phyloP scores from a whole-genome alignment of 352 stramenopile genomes.

The Hyaloperonospora arabidopsidis region DNA sequence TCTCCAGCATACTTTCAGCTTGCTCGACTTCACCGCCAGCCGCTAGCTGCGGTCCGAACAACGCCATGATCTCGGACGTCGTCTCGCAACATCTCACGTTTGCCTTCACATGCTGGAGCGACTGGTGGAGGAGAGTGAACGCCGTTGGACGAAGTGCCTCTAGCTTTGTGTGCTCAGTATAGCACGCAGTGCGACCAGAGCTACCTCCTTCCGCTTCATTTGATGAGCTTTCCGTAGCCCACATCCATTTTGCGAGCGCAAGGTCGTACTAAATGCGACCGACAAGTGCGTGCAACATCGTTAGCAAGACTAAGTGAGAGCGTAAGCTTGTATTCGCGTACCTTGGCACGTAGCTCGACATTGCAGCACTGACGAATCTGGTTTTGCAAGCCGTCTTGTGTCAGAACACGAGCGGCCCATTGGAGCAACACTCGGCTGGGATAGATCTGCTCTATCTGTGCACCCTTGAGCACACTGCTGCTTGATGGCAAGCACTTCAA shows the following conservation, averaged over 20 bases:
- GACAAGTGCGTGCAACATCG: conserved; percentile 1
- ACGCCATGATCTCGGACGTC: conserved; percentile 58
- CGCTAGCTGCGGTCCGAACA: conserved; percentile 54
- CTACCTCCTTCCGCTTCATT: conserved; percentile 1
- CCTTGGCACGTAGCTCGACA: conserved; percentile 47
- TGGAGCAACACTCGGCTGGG: conserved; percentile 45
- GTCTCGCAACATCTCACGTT: conserved; percentile 47
- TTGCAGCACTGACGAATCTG: conserved; percentile 44
- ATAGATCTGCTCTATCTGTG: conserved; percentile 40
- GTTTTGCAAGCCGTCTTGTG: conserved; percentile 32
- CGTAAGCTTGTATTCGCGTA: conserved; percentile 13
- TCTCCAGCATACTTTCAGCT: conserved; percentile 57
- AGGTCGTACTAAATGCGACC: conserved; percentile 48
- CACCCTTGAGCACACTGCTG: neutral
- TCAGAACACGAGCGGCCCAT: conserved; percentile 39
- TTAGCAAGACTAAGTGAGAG: neutral
- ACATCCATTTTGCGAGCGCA: conserved; percentile 65
- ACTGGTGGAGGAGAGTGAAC: conserved; percentile 38
- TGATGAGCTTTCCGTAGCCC: conserved; percentile 41
- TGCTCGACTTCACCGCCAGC: conserved; percentile 30
- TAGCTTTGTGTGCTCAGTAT: conserved; percentile 26
- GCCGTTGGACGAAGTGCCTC: conserved; percentile 41
- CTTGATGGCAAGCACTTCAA: conserved; percentile 8
- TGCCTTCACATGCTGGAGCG: conserved; percentile 37
- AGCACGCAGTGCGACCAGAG: neutral